These are phyloP conservation scores for Saxophila tyrrhenica DNA, from an alignment of 495 filamentous ascomycete genomes.

Conservation along the genomic window DNA sequence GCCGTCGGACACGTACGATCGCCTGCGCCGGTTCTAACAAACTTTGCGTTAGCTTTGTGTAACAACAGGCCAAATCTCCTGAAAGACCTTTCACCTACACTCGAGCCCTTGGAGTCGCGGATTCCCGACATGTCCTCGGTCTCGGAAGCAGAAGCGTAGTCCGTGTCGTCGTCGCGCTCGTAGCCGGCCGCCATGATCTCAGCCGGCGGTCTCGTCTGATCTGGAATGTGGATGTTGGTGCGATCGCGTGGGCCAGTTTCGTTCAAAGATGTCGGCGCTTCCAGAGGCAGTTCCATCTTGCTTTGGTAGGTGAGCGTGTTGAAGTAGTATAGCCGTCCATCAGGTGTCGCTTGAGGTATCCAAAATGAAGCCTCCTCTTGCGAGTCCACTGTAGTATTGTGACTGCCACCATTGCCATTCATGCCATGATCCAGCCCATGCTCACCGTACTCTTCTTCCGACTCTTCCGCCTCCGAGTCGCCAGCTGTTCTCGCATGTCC, in stretches of 20 bases:
- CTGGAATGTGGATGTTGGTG: slow-evolving; percentile 75
- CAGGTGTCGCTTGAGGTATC: slow-evolving; percentile 94
- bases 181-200: slow-evolving; percentile 84
- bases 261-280: slow-evolving; percentile 68
- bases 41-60: not conserved
- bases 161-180: slow-evolving; percentile 43
- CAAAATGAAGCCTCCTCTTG: slow-evolving; percentile 90
- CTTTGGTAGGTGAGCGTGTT: slow-evolving; percentile 91
- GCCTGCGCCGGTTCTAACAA: slow-evolving; percentile 42
- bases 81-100: slow-evolving; percentile 33
- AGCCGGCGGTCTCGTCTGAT: slow-evolving; percentile 82
- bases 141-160: slow-evolving; percentile 85
- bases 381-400: slow-evolving; percentile 49
- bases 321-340: slow-evolving; percentile 93
- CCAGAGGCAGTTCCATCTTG: slow-evolving; percentile 85
- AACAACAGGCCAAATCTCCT: not conserved
- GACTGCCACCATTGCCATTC: slow-evolving; percentile 36
- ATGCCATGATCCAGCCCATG: slow-evolving; percentile 57
- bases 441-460: slow-evolving; percentile 50
- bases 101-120: slow-evolving; percentile 46
- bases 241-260: slow-evolving; percentile 81
- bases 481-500: slow-evolving; percentile 22
- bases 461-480: slow-evolving; percentile 38
- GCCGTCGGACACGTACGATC: slow-evolving; percentile 55
- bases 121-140: slow-evolving; percentile 58